phyloP scores from a whole-genome alignment of 768 basidiomycete genomes.

The Collybiopsis confluens region DNA sequence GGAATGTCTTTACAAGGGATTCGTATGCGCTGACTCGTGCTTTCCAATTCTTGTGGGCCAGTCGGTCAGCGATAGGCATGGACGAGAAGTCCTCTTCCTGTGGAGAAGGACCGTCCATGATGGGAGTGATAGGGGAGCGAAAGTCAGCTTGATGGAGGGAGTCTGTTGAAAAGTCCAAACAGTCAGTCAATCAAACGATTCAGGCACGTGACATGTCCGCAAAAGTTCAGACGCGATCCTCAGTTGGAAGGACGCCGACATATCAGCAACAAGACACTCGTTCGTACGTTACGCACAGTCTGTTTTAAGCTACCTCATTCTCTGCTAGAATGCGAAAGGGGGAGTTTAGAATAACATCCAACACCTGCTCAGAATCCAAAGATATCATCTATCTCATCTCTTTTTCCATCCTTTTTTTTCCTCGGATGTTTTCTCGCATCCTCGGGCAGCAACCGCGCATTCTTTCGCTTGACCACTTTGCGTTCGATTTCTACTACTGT shows the following conservation, averaged over 20 bases:
- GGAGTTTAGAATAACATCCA: slow-evolving; percentile 14
- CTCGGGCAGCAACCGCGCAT: not conserved
- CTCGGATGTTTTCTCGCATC: not conserved
- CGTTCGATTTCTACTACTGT: not conserved
- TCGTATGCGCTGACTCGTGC: slow-evolving; percentile 93
- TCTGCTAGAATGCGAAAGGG: too few species aligned
- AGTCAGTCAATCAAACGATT: too few species aligned
- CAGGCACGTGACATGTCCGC: not conserved
- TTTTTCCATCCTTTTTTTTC: slow-evolving; percentile 35
- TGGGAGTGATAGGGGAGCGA: slow-evolving; percentile 4
- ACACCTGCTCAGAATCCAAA: slow-evolving; percentile 55
- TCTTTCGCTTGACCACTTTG: slow-evolving; percentile 1
- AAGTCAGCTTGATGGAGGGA: not conserved
- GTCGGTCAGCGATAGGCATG: slow-evolving; percentile 73
- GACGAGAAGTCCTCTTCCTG: slow-evolving; percentile 90
- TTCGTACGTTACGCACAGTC: too few species aligned
- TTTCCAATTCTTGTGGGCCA: slow-evolving; percentile 98
- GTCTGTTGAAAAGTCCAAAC: too few species aligned
- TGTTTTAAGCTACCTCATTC: too few species aligned
- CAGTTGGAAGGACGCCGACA: too few species aligned
- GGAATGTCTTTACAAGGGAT: slow-evolving; percentile 80
- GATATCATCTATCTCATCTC: slow-evolving; percentile 68
- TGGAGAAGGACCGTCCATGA: slow-evolving; percentile 88
- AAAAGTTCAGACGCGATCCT: too few species aligned
- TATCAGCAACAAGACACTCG: too few species aligned